Conservation (phyloP, 305 asterid species). For the Solanum chacoense region DNA sequence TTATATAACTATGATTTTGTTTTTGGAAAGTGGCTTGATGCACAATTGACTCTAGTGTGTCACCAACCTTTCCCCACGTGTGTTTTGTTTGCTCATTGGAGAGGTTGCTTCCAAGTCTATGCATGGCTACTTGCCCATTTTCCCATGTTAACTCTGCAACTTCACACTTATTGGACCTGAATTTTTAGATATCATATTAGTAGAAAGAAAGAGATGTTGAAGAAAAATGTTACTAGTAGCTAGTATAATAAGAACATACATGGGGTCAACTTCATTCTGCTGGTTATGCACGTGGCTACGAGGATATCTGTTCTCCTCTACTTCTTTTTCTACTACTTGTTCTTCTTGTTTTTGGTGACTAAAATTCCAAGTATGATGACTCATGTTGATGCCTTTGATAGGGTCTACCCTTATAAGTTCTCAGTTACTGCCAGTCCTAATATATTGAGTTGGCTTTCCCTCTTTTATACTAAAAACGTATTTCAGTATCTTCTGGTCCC, state of each 20-base stretch:
- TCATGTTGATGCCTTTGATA: constrained; percentile 15
- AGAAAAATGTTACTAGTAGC: not conserved
- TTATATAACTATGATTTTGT: not conserved
- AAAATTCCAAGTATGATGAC: constrained; percentile 35
- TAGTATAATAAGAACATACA: constrained; percentile 29
- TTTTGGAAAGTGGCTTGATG: constrained; percentile 31
- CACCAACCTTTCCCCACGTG: constrained; percentile 15
- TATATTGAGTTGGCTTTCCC: constrained; percentile 2
- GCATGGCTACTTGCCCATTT: constrained; percentile 47
- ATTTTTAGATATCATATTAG: not conserved
- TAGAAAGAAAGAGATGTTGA: constrained; percentile 1
- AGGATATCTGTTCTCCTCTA: constrained; percentile 25
- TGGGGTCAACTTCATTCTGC: constrained; percentile 33
- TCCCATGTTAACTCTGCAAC: constrained; percentile 53
- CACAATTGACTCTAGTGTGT: constrained; percentile 53
- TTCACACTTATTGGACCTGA: constrained; percentile 32
- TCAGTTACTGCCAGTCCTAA: constrained; percentile 5
- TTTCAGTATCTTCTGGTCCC: constrained; percentile 23
- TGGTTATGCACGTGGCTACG: constrained; percentile 29
- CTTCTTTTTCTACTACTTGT: constrained; percentile 7
- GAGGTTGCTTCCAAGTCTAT: constrained; percentile 8
- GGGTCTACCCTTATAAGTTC: not conserved
- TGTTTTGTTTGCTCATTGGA: constrained; percentile 3
- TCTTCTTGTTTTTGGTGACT: constrained; percentile 30
- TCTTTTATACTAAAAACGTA: not conserved